These are phyloP conservation scores for Halophytophthora polymorphica DNA, from an alignment of 352 stramenopile species.

Conservation along the genomic window DNA sequence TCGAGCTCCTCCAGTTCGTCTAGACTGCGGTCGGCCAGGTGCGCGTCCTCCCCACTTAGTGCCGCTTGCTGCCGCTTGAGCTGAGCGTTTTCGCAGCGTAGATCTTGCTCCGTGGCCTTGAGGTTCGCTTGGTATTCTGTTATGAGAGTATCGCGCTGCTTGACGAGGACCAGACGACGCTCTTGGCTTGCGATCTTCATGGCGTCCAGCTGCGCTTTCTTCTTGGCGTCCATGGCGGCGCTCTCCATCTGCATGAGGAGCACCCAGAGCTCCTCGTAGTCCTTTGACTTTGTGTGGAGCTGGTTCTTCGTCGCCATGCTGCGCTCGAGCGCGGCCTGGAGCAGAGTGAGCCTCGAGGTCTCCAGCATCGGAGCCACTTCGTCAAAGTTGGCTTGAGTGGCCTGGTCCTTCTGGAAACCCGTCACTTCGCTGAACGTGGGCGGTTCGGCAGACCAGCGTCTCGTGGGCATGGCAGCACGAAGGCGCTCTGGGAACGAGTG, in stretches of 20 bases:
- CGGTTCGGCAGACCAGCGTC: background rate
- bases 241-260: slow-evolving; percentile 21
- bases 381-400: slow-evolving; percentile 28
- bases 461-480: slow-evolving; percentile 16
- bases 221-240: slow-evolving; percentile 11
- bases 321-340: slow-evolving; percentile 33
- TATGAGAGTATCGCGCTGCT: slow-evolving; percentile 23
- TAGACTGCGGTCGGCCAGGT: slow-evolving; percentile 25
- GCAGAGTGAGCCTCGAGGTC: slow-evolving; percentile 4
- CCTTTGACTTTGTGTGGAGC: slow-evolving; percentile 38
- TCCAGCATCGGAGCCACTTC: background rate
- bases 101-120: slow-evolving; percentile 18
- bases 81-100: slow-evolving; percentile 23
- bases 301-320: slow-evolving; percentile 34
- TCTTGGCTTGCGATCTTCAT: slow-evolving; percentile 27
- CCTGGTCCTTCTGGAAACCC: slow-evolving; percentile 22
- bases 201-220: slow-evolving; percentile 19
- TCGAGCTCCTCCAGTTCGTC: slow-evolving; percentile 48
- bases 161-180: slow-evolving; percentile 32
- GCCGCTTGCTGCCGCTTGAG: slow-evolving; percentile 16
- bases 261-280: slow-evolving; percentile 38
- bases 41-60: slow-evolving; percentile 17
- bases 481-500: slow-evolving; percentile 26
- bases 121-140: slow-evolving; percentile 33
- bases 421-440: slow-evolving; percentile 28